Percentiles rank a stretch among this genome's conserved stretches.
Conservation (phyloP, 2,329 filamentous ascomycete genomes). For the Apiospora malaysiana region DNA sequence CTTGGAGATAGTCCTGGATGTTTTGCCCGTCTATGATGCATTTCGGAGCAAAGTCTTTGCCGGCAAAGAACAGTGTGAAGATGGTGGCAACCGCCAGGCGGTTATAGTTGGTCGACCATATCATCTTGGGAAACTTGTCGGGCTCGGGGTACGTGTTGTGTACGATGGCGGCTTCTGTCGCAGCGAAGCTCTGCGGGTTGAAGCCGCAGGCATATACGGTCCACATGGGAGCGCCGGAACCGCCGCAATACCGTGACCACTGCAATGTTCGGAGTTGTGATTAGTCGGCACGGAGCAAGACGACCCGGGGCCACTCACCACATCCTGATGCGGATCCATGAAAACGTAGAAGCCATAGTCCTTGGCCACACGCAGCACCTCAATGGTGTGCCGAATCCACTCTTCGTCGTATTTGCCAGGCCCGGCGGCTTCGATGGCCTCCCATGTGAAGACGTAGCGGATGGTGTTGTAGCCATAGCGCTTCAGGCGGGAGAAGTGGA, state of each 20-base stretch:
- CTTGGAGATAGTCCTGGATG: slow-evolving; percentile 93
- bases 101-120: slow-evolving; percentile 98
- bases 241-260: slow-evolving; percentile 95
- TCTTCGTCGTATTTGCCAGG: slow-evolving; percentile 93
- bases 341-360: slow-evolving; percentile 94
- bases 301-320: slow-evolving; percentile 60
- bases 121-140: slow-evolving; percentile 93
- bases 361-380: slow-evolving; percentile 82
- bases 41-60: slow-evolving; percentile 90
- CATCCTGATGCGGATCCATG: slow-evolving; percentile 99
- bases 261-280: slow-evolving; percentile 37
- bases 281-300: neutral
- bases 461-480: slow-evolving; percentile 96
- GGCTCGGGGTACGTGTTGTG: slow-evolving; percentile 93
- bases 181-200: slow-evolving; percentile 82
- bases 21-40: slow-evolving; percentile 94
- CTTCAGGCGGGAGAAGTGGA: slow-evolving; percentile 84
- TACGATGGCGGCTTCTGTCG: slow-evolving; percentile 89
- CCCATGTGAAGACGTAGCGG: slow-evolving; percentile 97
- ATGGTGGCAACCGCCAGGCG: slow-evolving; percentile 86
- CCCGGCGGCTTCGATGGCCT: slow-evolving; percentile 92
- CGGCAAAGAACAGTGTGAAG: slow-evolving; percentile 93
- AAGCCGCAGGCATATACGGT: slow-evolving; percentile 93
- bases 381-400: slow-evolving; percentile 90
- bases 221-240: slow-evolving; percentile 97